Evolutionary conservation across 2,329 filamentous ascomycete species (phyloP).

Genomic region (Monosporascus cannonballus): DNA sequence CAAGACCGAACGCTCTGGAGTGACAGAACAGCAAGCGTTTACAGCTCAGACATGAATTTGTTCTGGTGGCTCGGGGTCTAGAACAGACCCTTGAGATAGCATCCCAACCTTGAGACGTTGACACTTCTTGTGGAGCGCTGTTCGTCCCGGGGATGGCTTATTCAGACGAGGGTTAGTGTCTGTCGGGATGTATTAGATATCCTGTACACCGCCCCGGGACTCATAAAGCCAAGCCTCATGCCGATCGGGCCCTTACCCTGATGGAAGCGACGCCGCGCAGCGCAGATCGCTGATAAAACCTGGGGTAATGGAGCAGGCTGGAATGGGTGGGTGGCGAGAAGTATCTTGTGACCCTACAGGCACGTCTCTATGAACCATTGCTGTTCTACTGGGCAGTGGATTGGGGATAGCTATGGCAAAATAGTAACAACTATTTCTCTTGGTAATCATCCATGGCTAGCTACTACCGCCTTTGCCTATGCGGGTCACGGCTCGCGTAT

Average conservation of each 20-base stretch:
- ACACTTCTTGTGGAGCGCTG: too few relatives aligned
- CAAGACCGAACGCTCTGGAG: too few relatives aligned
- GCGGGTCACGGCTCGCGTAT: neutral
- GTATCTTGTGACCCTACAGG: neutral
- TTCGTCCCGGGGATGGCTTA: too few relatives aligned
- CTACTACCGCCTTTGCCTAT: neutral
- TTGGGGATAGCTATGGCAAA: neutral
- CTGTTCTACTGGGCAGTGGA: too few relatives aligned
- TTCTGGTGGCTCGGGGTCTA: too few relatives aligned
- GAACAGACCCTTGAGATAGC: too few relatives aligned
- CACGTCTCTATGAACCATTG: neutral
- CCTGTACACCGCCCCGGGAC: neutral
- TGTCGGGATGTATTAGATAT: neutral
- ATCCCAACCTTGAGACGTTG: too few relatives aligned
- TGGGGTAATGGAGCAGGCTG: neutral
- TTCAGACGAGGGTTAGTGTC: too few relatives aligned
- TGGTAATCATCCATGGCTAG: neutral
- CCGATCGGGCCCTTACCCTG: neutral
- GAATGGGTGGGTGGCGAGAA: neutral
- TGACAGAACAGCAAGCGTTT: too few relatives aligned
- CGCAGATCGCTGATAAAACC: neutral
- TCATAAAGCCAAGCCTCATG: neutral
- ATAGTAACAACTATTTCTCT: neutral
- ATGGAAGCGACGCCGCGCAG: neutral
- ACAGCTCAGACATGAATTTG: too few relatives aligned